Conservation (phyloP, 2,329 filamentous ascomycete genomes). For the Phialophora macrospora region DNA sequence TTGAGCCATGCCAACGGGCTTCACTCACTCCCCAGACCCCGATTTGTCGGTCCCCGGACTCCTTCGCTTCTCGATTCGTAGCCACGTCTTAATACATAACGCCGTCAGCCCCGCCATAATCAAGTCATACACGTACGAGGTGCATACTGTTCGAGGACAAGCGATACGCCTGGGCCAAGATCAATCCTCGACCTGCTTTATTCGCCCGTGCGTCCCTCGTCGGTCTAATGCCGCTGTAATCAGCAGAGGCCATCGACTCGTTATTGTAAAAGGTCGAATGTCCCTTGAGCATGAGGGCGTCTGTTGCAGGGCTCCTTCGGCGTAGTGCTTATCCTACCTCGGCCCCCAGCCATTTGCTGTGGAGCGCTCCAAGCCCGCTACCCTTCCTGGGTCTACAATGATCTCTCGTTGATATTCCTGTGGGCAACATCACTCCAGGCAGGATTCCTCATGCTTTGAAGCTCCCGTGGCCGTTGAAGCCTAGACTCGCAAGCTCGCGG, state of each 20-base stretch:
- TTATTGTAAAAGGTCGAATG: not conserved
- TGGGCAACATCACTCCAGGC: not conserved
- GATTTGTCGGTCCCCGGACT: not conserved
- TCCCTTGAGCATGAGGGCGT: not conserved
- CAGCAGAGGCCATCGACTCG: not conserved
- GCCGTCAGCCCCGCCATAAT: not conserved
- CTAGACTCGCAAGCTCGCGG: not conserved
- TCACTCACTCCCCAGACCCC: not conserved
- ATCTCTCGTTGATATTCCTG: not conserved
- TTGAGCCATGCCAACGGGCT: not conserved
- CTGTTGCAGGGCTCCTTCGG: not conserved
- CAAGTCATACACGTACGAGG: too few species aligned
- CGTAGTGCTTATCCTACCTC: conserved; percentile 8
- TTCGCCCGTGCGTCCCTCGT: not conserved
- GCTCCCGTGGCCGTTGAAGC: not conserved
- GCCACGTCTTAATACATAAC: not conserved
- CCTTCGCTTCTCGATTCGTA: not conserved
- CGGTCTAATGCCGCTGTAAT: not conserved
- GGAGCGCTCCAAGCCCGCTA: not conserved
- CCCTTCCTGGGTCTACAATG: too few species aligned
- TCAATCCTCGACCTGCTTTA: not conserved
- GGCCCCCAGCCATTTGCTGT: not conserved
- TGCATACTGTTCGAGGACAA: not conserved
- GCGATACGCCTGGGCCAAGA: not conserved
- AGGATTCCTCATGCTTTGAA: not conserved